These are phyloP conservation scores for Lepidium sativum DNA, from an alignment of 345 rosid species.

Conservation along the genomic window DNA sequence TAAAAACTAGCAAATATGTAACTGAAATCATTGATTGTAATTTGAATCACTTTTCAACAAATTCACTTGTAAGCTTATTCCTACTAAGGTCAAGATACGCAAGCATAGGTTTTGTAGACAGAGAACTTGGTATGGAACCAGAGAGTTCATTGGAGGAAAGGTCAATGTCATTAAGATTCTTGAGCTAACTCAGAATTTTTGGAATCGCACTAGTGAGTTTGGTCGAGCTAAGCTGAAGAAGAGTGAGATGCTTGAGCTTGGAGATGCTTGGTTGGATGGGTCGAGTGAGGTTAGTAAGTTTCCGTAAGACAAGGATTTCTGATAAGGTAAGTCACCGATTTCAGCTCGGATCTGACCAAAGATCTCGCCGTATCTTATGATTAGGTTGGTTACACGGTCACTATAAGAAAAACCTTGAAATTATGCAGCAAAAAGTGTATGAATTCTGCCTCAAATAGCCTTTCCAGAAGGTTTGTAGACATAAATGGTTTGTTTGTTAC, in stretches of 20 bases:
- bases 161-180: conserved; percentile 36
- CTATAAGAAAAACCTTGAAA: no score
- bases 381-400: conserved; percentile 7
- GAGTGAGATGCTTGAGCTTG: conserved; percentile 44
- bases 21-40: no score
- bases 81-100: not conserved
- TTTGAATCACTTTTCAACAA: no score
- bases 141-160: conserved; percentile 50
- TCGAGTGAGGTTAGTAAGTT: conserved; percentile 54
- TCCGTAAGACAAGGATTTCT: conserved; percentile 35
- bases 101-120: conserved; percentile 35
- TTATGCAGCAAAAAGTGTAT: no score
- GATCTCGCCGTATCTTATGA: conserved; percentile 38
- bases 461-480: no score
- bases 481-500: no score
- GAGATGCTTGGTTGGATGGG: conserved; percentile 44
- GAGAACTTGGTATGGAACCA: conserved; percentile 44
- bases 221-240: conserved; percentile 43
- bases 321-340: conserved; percentile 57
- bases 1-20: no score
- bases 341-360: conserved; percentile 42
- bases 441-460: no score
- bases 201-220: conserved; percentile 47
- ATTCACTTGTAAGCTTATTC: conserved; percentile 10
- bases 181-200: conserved; percentile 33